phyloP scores from a whole-genome alignment of 495 filamentous ascomycete species.

The Penicillium bialowiezense region DNA sequence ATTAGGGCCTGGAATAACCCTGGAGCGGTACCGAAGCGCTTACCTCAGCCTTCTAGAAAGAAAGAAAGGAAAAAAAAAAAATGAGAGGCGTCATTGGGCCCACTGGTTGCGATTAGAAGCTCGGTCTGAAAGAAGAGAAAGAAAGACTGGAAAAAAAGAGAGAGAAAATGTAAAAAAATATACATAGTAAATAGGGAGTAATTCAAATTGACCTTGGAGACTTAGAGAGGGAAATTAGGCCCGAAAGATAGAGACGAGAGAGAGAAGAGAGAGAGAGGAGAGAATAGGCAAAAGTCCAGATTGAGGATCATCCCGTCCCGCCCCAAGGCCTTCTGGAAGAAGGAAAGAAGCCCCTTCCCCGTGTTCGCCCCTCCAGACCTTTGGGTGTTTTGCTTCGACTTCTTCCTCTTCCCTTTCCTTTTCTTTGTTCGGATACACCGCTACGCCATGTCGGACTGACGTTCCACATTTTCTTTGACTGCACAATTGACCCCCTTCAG shows the following conservation, averaged over 20 bases:
- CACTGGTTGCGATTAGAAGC: constrained; percentile 23
- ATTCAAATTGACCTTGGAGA: no score
- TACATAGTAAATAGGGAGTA: background rate
- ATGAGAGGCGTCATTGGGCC: constrained; percentile 17
- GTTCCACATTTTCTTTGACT: constrained; percentile 6
- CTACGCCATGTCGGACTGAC: constrained; percentile 14
- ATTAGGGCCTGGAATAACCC: background rate
- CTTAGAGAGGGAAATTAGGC: no score
- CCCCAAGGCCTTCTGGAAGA: constrained; percentile 25
- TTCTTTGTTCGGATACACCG: constrained; percentile 6
- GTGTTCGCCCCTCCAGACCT: constrained; percentile 10
- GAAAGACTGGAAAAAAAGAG: background rate
- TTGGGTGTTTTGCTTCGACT: constrained; percentile 1
- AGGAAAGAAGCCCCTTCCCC: constrained; percentile 25
- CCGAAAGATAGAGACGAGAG: no score
- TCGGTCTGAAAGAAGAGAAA: constrained; percentile 7
- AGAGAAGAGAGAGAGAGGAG: background rate
- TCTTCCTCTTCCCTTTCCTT: constrained; percentile 6
- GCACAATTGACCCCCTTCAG: constrained; percentile 7
- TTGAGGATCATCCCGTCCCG: constrained; percentile 22
- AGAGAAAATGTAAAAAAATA: background rate
- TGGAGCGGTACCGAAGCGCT: constrained; percentile 11
- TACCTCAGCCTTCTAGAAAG: constrained; percentile 30
- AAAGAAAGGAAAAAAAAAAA: constrained; percentile 28
- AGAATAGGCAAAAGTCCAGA: background rate